Evolutionary conservation across 768 basidiomycete genomes (phyloP).

Genomic region (Termitomyces sp.): DNA sequence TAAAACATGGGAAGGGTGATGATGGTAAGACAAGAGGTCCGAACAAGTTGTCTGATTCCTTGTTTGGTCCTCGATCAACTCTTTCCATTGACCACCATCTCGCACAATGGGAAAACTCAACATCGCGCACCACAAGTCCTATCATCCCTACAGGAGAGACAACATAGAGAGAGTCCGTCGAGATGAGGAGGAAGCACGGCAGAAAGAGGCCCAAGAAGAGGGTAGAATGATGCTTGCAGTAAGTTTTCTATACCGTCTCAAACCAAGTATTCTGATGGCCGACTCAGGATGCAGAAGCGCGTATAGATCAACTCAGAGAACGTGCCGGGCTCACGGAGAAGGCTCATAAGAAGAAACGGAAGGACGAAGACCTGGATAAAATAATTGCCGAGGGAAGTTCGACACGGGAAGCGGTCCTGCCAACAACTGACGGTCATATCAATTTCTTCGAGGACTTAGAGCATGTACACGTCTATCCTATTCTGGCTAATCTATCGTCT

Average conservation of each 20-base stretch:
- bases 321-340: conserved; percentile 45
- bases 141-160: conserved; percentile 82
- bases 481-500: background rate
- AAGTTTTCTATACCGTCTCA: conserved; percentile 23
- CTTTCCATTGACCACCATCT: conserved; percentile 4
- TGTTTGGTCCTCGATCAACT: conserved; percentile 7
- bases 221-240: conserved; percentile 72
- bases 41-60: background rate
- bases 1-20: conserved; percentile 1
- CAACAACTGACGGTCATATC: conserved; percentile 65
- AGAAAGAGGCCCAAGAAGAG: conserved; percentile 66
- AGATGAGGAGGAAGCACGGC: conserved; percentile 78
- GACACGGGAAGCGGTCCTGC: conserved; percentile 32
- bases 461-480: conserved; percentile 37
- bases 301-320: conserved; percentile 61
- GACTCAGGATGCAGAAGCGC: conserved; percentile 74
- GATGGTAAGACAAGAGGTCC: background rate
- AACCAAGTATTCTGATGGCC: conserved; percentile 16
- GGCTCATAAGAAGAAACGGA: conserved; percentile 32
- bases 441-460: conserved; percentile 86
- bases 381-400: conserved; percentile 31
- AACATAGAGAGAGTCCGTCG: conserved; percentile 78
- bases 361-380: conserved; percentile 34
- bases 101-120: conserved; percentile 78
- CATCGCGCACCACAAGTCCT: conserved; percentile 90